Percentiles rank a stretch among this genome's conserved stretches.
Conservation (phyloP, 2,329 filamentous ascomycete species). For the Alternaria triticina region DNA sequence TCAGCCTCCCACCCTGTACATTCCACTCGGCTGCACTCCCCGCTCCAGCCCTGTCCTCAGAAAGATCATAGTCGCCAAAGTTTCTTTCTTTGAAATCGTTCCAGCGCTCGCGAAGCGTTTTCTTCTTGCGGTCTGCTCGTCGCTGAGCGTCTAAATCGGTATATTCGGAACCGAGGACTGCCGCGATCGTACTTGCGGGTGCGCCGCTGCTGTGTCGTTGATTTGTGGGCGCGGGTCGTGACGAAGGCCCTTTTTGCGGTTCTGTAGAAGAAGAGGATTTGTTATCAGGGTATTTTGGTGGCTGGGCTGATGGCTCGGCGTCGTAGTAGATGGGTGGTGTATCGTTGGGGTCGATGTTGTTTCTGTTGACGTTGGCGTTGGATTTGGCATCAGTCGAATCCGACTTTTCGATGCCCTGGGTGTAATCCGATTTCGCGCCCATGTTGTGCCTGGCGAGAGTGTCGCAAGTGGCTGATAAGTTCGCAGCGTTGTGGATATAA, state of each 20-base stretch:
- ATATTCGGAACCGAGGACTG: conserved; percentile 8
- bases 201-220: conserved; percentile 3
- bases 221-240: not conserved
- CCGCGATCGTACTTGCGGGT: conserved; percentile 5
- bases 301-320: conserved; percentile 16
- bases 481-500: not conserved
- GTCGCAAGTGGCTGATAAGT: not conserved
- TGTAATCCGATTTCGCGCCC: not conserved
- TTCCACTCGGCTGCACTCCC: conserved; percentile 7
- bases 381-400: not conserved
- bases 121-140: conserved; percentile 9
- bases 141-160: conserved; percentile 12
- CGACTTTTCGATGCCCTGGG: not conserved
- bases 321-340: conserved; percentile 9
- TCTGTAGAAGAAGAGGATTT: not conserved
- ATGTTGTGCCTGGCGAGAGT: not conserved
- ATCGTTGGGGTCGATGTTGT: not conserved
- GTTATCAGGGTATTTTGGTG: conserved; percentile 3
- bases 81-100: conserved; percentile 13
- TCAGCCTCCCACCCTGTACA: conserved; percentile 4
- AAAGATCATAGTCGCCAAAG: not conserved
- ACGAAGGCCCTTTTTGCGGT: not conserved
- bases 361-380: not conserved
- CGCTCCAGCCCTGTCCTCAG: not conserved
- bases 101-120: conserved; percentile 14